phyloP scores from a whole-genome alignment of 164 flowering plant species.

The Piper longum region DNA sequence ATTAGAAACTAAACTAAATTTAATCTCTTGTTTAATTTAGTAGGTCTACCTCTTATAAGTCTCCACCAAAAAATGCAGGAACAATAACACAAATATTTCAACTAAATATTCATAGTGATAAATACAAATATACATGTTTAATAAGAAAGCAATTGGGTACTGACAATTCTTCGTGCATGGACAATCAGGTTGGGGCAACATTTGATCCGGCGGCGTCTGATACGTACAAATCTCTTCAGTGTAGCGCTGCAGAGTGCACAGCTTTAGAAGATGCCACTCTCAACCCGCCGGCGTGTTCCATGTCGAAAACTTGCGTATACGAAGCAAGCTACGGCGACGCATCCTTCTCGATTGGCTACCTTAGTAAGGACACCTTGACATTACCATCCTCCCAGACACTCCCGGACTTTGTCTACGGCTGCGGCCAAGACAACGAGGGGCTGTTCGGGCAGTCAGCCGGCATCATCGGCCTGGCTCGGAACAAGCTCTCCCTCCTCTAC shows the following conservation, averaged over 20 bases:
- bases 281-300: slow-evolving; percentile 21
- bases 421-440: slow-evolving; percentile 41
- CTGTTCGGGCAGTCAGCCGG: slow-evolving; percentile 37
- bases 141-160: no score
- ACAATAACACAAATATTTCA: no score
- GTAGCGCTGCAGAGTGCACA: slow-evolving; percentile 21
- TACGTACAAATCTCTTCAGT: slow-evolving; percentile 18
- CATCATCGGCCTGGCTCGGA: slow-evolving; percentile 31
- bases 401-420: slow-evolving; percentile 26
- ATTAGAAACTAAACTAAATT: no score
- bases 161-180: no score
- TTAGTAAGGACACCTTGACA: slow-evolving; percentile 23
- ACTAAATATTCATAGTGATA: no score
- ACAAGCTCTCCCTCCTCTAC: slow-evolving; percentile 23
- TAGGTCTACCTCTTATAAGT: no score
- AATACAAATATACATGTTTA: no score
- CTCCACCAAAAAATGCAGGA: no score
- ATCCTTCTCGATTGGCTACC: slow-evolving; percentile 29
- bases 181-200: slow-evolving; percentile 16
- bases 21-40: no score
- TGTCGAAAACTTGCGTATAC: slow-evolving; percentile 15
- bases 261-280: slow-evolving; percentile 23
- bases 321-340: slow-evolving; percentile 33
- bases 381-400: slow-evolving; percentile 10
- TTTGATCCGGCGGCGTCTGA: slow-evolving; percentile 24